Evolutionary conservation across 495 filamentous ascomycete genomes (phyloP).

Genomic region (Neurospora sp.): DNA sequence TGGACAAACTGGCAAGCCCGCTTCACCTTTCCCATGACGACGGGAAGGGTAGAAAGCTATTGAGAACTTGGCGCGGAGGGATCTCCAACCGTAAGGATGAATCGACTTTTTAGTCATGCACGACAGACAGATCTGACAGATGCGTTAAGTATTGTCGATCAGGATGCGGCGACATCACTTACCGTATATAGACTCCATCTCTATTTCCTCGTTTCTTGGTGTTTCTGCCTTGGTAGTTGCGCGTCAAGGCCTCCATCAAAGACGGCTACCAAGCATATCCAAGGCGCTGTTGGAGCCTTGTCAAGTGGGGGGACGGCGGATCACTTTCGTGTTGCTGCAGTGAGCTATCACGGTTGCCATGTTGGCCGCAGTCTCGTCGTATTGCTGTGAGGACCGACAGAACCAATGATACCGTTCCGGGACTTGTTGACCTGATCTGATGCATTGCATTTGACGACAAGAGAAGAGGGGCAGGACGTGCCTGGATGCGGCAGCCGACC

Average conservation of each 20-base stretch:
- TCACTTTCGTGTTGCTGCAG: background rate
- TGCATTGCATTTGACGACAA: background rate
- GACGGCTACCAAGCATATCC: background rate
- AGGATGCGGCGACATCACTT: slow-evolving; percentile 18
- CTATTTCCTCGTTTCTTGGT: background rate
- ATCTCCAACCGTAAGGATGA: background rate
- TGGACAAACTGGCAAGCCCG: background rate
- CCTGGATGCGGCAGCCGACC: background rate
- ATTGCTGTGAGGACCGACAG: background rate
- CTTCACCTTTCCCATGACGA: background rate
- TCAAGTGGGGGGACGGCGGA: background rate
- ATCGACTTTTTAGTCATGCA: slow-evolving; percentile 8
- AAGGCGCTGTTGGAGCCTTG: background rate
- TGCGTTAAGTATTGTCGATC: slow-evolving; percentile 22
- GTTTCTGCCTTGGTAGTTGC: slow-evolving; percentile 1
- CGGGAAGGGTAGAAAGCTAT: background rate
- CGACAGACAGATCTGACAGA: slow-evolving; percentile 27
- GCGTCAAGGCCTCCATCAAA: background rate
- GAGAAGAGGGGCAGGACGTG: background rate
- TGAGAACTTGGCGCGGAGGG: background rate
- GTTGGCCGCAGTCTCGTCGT: background rate
- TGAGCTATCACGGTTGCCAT: background rate
- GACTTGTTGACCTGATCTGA: background rate
- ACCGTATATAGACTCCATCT: background rate
- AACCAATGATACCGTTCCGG: background rate